Conservation (phyloP, 108 stramenopile species). For the Nitzschia inconspicua region DNA sequence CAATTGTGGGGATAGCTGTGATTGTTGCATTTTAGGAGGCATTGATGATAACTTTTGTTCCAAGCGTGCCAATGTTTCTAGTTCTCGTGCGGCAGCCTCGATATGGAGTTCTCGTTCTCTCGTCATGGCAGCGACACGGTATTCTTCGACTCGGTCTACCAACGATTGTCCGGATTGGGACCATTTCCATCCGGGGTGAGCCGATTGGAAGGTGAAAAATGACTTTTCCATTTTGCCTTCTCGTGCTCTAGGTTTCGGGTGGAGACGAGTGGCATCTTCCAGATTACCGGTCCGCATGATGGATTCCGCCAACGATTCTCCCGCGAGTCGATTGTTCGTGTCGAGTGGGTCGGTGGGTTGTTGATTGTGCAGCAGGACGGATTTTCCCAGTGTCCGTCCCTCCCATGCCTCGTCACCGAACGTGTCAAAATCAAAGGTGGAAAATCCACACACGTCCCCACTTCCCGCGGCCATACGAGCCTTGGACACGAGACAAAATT, state of each 20-base stretch:
- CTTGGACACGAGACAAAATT: constrained; percentile 76
- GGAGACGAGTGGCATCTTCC: constrained; percentile 35
- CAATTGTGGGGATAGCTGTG: too few species aligned
- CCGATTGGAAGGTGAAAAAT: constrained; percentile 70
- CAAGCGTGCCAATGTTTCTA: constrained; percentile 60
- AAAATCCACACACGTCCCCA: constrained; percentile 90
- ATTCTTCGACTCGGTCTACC: constrained; percentile 55
- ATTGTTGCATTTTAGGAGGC: too few species aligned
- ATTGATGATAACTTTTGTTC: constrained; percentile 34
- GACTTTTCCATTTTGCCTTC: constrained; percentile 85
- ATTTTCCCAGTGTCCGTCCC: constrained; percentile 41
- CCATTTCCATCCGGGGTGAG: constrained; percentile 66
- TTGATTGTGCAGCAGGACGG: neutral
- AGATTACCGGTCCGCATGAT: constrained; percentile 29
- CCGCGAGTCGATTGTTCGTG: neutral
- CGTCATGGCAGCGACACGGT: constrained; percentile 40
- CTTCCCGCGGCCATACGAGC: constrained; percentile 68
- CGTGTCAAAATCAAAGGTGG: constrained; percentile 89
- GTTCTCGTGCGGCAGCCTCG: constrained; percentile 72
- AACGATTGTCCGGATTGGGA: constrained; percentile 53
- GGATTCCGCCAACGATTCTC: constrained; percentile 22
- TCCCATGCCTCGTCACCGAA: constrained; percentile 80
- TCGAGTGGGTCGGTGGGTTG: neutral
- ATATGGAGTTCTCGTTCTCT: constrained; percentile 71
- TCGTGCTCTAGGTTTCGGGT: constrained; percentile 56